phyloP scores from a whole-genome alignment of 257 asterid genomes.

The Salvia hispanica region DNA sequence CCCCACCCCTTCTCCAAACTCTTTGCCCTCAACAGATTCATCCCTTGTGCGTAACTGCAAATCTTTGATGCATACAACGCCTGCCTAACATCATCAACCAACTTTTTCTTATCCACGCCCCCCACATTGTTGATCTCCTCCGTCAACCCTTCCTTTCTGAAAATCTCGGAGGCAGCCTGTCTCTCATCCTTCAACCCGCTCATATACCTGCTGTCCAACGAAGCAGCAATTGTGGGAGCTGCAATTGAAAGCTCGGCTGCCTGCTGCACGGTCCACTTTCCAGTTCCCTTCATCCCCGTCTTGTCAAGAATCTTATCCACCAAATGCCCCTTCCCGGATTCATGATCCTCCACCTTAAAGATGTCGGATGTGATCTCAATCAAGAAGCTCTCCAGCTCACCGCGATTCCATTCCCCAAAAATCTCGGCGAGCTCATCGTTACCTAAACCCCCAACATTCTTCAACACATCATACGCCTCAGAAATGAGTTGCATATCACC shows the following conservation, averaged over 20 bases:
- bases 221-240: slow-evolving; percentile 91
- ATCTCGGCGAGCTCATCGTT: slow-evolving; percentile 71
- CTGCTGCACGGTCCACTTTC: slow-evolving; percentile 98
- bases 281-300: slow-evolving; percentile 73
- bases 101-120: slow-evolving; percentile 63
- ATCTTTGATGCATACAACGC: slow-evolving; percentile 89
- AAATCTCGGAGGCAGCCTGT: slow-evolving; percentile 57
- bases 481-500: slow-evolving; percentile 95
- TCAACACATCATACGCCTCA: slow-evolving; percentile 84
- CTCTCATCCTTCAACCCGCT: slow-evolving; percentile 90
- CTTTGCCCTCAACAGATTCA: slow-evolving; percentile 87
- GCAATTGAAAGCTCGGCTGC: slow-evolving; percentile 93
- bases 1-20: slow-evolving; percentile 87
- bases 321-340: slow-evolving; percentile 54
- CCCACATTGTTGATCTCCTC: slow-evolving; percentile 50
- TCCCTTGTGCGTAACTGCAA: slow-evolving; percentile 95
- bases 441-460: slow-evolving; percentile 64
- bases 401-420: slow-evolving; percentile 79
- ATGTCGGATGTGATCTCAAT: slow-evolving; percentile 83
- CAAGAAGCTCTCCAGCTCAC: slow-evolving; percentile 87
- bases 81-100: slow-evolving; percentile 95
- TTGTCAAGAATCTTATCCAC: slow-evolving; percentile 90
- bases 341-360: slow-evolving; percentile 64
- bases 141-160: slow-evolving; percentile 59
- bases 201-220: slow-evolving; percentile 73